Evolutionary conservation across 345 rosid genomes (phyloP), one percentile per base, ranked within the genome.

Genomic region (Salix caprea): DNA sequence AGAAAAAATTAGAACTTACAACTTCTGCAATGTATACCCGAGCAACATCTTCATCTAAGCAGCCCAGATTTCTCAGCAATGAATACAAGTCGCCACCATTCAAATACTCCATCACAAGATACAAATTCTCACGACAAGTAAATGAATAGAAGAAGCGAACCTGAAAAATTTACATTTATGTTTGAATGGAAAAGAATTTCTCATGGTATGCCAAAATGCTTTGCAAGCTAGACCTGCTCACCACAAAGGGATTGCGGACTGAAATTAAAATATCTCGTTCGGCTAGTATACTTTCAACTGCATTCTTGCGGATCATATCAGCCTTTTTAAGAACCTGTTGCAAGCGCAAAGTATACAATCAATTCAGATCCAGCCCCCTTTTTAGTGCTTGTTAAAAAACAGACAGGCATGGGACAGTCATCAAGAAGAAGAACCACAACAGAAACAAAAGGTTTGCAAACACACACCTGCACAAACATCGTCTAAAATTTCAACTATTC

Each of bases 161-260:
- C 99, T 96, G 90, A 73, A 24, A 80, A 79, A 81, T 74, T 78
- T 74, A 83, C 71, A 80, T 73, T 70, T 42, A 76, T 68, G 79
- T 84, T 78, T 86, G 46, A 82, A 65, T 34, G 64, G 73, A 75
- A 78, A 11, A 81, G 19, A 72, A 56, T 54, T 69, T 61, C 76
- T 74, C 76, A 72, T 65, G 39, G 61, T 68, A 82, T 70, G 54
- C 61, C 71, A 73, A 84, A 69, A 70, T 72, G 32, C 78, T 79
- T 76, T 66, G 46, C 73, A 79, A 84, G 87, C 69, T 78, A 85
- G 84, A 85, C 84, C 83, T 80, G 80, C 99, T 94, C 86, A 96
- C 99, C 99, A 96, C 99, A 91, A 96, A 96, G 76, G 99, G 99
- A 83, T 96, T 96, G 80, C 97, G 97, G 70, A 96, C 99, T 70